phyloP scores from a whole-genome alignment of 768 basidiomycete species.

The Calvatia gigantea region DNA sequence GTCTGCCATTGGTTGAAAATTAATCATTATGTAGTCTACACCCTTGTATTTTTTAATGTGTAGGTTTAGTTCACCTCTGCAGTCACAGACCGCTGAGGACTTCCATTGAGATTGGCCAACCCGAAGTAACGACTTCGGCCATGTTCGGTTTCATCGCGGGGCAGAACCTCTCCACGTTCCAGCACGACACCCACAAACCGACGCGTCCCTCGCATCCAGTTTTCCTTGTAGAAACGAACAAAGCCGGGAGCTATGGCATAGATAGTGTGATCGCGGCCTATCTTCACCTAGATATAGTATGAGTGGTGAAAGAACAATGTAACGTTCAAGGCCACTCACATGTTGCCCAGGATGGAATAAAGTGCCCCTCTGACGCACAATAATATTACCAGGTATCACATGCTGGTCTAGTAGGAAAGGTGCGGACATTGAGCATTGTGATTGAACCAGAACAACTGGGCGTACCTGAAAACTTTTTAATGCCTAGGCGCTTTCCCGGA shows the following conservation, averaged over 20 bases:
- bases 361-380: conserved; percentile 91
- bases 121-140: conserved; percentile 89
- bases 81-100: neutral
- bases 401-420: conserved; percentile 73
- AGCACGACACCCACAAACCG: conserved; percentile 84
- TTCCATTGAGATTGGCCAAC: conserved; percentile 57
- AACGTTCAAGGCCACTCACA: conserved; percentile 41
- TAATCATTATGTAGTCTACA: conserved; percentile 11
- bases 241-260: conserved; percentile 88
- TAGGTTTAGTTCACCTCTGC: neutral
- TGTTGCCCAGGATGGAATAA: conserved; percentile 93
- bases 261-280: conserved; percentile 93
- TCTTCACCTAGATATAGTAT: conserved; percentile 60
- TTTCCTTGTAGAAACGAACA: conserved; percentile 90
- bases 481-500: conserved; percentile 87
- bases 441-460: conserved; percentile 8
- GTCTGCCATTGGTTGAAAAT: neutral
- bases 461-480: conserved; percentile 95
- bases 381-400: conserved; percentile 93
- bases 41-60: neutral
- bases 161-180: conserved; percentile 79
- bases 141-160: conserved; percentile 65
- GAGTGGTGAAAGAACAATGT: conserved; percentile 8
- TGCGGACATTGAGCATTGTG: conserved; percentile 11
- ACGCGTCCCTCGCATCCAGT: conserved; percentile 68